Conservation (phyloP, 768 basidiomycete genomes). For the Leccinum uliginosum region DNA sequence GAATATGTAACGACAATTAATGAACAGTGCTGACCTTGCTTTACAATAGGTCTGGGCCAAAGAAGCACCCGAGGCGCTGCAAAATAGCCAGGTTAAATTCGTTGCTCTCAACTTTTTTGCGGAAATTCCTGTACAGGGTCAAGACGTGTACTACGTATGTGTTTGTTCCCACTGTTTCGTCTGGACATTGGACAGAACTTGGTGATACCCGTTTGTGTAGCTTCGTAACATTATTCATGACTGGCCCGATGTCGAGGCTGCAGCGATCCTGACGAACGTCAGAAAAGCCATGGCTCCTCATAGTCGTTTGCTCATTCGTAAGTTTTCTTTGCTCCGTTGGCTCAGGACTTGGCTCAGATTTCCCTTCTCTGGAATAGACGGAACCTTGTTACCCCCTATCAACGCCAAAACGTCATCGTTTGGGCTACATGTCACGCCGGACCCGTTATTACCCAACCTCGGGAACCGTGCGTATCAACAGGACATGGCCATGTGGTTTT, state of each 20-base stretch:
- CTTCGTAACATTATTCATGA: conserved; percentile 31
- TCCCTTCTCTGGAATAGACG: conserved; percentile 10
- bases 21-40: not conserved
- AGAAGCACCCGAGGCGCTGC: conserved; percentile 2
- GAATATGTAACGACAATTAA: not conserved
- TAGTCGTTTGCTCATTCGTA: conserved; percentile 33
- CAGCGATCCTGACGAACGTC: conserved; percentile 29
- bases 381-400: conserved; percentile 13
- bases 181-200: not conserved
- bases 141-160: not conserved
- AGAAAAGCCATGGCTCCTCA: conserved; percentile 25
- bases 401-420: not conserved
- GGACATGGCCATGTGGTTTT: conserved; percentile 45
- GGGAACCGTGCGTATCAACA: conserved; percentile 41
- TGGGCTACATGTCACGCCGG: conserved; percentile 31
- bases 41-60: not conserved
- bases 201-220: not conserved
- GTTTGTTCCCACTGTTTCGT: not conserved
- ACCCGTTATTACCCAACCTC: conserved; percentile 45
- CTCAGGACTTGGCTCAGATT: not conserved
- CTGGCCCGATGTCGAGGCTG: conserved; percentile 34
- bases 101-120: not conserved
- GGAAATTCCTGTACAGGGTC: not conserved
- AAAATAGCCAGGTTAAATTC: conserved; percentile 6
- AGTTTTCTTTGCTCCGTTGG: conserved; percentile 6